Evolutionary conservation across 1,284 basidiomycete species (phyloP).

Genomic region (Ustilago trichophora): DNA sequence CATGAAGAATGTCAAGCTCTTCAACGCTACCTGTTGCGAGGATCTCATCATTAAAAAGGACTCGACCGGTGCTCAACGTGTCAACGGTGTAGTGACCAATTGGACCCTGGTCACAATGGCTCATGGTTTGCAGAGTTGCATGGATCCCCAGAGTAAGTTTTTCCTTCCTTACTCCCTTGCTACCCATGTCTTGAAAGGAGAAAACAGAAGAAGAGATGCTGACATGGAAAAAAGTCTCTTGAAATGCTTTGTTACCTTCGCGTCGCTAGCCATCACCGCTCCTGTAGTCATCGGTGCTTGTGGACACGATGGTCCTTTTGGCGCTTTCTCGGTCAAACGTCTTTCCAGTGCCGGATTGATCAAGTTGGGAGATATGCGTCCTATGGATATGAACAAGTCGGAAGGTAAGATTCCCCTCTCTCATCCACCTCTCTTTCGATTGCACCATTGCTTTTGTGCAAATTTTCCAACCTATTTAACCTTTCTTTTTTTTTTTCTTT

Average conservation of each 20-base stretch:
- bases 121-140: constrained; percentile 76
- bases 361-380: constrained; percentile 81
- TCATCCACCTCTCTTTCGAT: background rate
- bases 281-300: constrained; percentile 74
- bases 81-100: constrained; percentile 85
- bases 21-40: constrained; percentile 67
- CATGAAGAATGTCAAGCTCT: constrained; percentile 73
- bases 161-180: too few relatives aligned
- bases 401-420: constrained; percentile 33
- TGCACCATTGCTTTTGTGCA: background rate
- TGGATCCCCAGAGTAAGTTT: constrained; percentile 82
- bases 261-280: constrained; percentile 51
- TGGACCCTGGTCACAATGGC: constrained; percentile 84
- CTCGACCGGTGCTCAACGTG: constrained; percentile 70
- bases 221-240: background rate
- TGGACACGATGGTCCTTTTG: constrained; percentile 84
- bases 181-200: too few relatives aligned
- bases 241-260: background rate
- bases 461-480: background rate
- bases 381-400: constrained; percentile 61
- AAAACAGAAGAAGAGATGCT: too few relatives aligned
- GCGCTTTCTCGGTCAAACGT: constrained; percentile 83
- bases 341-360: constrained; percentile 79
- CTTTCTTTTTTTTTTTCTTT: background rate
- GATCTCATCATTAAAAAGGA: constrained; percentile 65